These are phyloP conservation scores for Acanthochlamys bracteata DNA, from an alignment of 106 monocot species.

Conservation along the genomic window DNA sequence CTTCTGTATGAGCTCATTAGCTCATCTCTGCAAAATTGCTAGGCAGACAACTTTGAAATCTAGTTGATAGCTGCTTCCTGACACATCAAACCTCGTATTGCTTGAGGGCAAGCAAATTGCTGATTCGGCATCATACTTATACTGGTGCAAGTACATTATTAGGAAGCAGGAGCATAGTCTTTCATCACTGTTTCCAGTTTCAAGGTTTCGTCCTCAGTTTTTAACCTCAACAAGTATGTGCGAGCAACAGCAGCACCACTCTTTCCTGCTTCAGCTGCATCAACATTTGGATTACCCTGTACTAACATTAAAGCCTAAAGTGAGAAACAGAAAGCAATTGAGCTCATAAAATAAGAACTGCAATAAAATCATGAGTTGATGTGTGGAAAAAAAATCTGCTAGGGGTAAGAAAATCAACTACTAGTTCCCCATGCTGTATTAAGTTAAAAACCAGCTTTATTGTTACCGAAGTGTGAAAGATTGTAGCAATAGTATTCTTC, in stretches of 20 bases:
- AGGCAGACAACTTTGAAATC: no score
- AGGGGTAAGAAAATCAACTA: no score
- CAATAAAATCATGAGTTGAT: background rate
- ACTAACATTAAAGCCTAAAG: background rate
- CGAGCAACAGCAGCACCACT: constrained; percentile 34
- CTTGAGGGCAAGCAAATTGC: background rate
- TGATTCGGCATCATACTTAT: background rate
- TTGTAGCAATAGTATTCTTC: constrained; percentile 75
- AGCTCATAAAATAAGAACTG: background rate
- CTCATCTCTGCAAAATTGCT: no score
- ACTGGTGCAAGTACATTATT: constrained; percentile 1
- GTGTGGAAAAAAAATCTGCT: background rate
- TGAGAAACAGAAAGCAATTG: background rate
- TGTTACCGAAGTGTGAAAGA: constrained; percentile 77
- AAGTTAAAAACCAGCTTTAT: background rate
- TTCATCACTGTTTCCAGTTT: constrained; percentile 64
- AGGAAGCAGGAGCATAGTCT: constrained; percentile 56
- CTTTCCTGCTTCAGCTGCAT: constrained; percentile 22
- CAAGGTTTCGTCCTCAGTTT: constrained; percentile 63
- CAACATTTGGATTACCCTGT: constrained; percentile 21
- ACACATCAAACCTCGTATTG: background rate
- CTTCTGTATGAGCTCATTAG: no score
- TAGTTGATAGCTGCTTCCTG: background rate
- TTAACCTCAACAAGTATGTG: constrained; percentile 62
- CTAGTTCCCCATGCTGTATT: no score